Evolutionary conservation across 257 asterid species (phyloP).

Genomic region (Solanum neorickii): DNA sequence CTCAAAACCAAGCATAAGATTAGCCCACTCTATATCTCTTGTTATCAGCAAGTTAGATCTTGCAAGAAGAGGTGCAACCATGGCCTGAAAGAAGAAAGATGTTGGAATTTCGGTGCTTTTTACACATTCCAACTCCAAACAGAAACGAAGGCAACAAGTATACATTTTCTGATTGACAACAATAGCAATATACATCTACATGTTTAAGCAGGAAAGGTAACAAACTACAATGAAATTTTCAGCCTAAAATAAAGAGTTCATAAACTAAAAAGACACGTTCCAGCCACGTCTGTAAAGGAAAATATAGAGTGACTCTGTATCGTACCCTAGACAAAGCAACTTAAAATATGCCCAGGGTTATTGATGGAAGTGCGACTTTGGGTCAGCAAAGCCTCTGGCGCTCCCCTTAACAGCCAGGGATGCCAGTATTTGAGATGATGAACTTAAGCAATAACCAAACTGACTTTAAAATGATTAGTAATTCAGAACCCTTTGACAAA

Average conservation of each 20-base stretch:
- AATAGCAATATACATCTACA: neutral
- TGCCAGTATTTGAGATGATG: neutral
- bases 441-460: neutral
- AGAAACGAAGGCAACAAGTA: neutral
- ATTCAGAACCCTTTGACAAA: neutral
- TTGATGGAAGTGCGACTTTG: neutral
- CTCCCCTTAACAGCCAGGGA: neutral
- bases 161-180: neutral
- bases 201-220: neutral
- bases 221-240: neutral
- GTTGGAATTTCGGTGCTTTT: neutral
- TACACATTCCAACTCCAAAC: neutral
- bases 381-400: neutral
- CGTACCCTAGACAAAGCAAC: neutral
- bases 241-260: neutral
- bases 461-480: neutral
- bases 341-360: neutral
- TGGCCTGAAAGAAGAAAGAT: conserved; percentile 36
- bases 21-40: conserved; percentile 98
- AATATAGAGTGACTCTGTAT: neutral
- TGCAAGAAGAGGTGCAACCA: conserved; percentile 88
- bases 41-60: conserved; percentile 94
- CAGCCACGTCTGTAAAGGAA: neutral
- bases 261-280: neutral
- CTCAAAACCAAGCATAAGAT: conserved; percentile 86